Evolutionary conservation across 768 basidiomycete species (phyloP), one percentile per base, ranked within the genome.

Genomic region (Cystofilobasidium ferigula): DNA sequence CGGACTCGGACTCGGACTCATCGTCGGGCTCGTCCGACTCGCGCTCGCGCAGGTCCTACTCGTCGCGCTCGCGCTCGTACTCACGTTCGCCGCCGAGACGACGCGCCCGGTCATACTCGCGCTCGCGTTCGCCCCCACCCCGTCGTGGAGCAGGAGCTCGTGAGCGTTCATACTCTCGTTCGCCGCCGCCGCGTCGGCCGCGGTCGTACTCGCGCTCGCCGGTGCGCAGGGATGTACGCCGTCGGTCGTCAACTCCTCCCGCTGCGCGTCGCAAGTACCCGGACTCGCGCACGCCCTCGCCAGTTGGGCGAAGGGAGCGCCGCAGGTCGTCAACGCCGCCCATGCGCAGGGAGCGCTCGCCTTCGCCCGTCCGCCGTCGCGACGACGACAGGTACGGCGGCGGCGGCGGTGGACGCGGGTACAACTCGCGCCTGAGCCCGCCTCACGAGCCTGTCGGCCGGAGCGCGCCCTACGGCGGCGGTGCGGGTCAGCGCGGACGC

Each of bases 11-110:
- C 57, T 68, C 61, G n/a, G 70, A 70, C 61, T 71, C 72, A 7
- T 69, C 68, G 22, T 70, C 69, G 6, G 67, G 62, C 48, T 65
- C 67, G 20, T 69, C 61, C 24, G 71, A 69, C 1, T 71, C 69
- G 22, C 71, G 68, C 69, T 22, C 70, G 61, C 59, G 78, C 78
- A 30, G 57, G 28, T 38, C 64, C 64, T 2, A 67, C 65, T 54
- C 45, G 30, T 32, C 38, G 30, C 30, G 47, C 38, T 18, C 28
- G 36, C 40, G 36, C 24, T 59, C 58, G 34, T 22, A 38, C 34
- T 61, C 68, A 7, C 61, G 61, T n/a, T 53, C n/a, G 12, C 30
- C 22, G 12, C 51, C 30, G n/a, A n/a, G 40, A 18, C 20, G 12
- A 18, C 42, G 42, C 42, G 10, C 42, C 12, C 42, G 42, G 12